Evolutionary conservation across 768 basidiomycete species (phyloP).

Genomic region (Trametes cinnabarina): DNA sequence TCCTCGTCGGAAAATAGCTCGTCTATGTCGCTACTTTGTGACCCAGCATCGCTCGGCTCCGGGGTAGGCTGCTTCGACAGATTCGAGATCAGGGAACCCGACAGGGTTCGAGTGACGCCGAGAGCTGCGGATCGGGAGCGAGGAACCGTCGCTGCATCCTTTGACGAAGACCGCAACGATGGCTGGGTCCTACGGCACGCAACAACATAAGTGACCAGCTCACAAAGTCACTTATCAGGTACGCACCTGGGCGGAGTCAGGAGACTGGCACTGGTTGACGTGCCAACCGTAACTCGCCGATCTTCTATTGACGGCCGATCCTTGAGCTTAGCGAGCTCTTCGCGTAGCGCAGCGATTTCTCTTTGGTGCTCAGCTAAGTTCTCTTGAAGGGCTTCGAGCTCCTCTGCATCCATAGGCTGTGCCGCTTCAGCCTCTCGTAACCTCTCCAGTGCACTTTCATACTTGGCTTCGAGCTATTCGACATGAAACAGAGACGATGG

Average conservation of each 20-base stretch:
- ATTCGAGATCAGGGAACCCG: conserved; percentile 47
- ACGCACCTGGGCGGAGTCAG: conserved; percentile 19
- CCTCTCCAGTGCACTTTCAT: conserved; percentile 29
- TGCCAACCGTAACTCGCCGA: conserved; percentile 5
- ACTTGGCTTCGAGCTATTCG: conserved; percentile 31
- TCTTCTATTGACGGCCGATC: neutral
- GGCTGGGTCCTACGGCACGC: conserved; percentile 3
- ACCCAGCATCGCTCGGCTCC: conserved; percentile 40
- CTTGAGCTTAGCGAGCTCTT: conserved; percentile 12
- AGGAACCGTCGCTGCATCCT: neutral
- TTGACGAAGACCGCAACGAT: conserved; percentile 3
- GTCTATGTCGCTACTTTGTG: conserved; percentile 12
- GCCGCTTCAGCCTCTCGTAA: conserved; percentile 27
- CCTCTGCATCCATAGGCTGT: conserved; percentile 27
- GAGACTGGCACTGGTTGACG: neutral
- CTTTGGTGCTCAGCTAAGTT: conserved; percentile 18
- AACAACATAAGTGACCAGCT: neutral
- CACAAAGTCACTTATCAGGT: too few species aligned
- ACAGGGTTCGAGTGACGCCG: conserved; percentile 39
- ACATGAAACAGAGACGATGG: neutral
- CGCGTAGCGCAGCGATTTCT: conserved; percentile 4
- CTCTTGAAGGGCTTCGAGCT: conserved; percentile 29
- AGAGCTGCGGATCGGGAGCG: conserved; percentile 1
- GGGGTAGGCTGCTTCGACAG: conserved; percentile 52
- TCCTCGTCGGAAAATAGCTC: conserved; percentile 20